Conservation (phyloP, 306 rosid genomes). For the Cucumis hystrix region DNA sequence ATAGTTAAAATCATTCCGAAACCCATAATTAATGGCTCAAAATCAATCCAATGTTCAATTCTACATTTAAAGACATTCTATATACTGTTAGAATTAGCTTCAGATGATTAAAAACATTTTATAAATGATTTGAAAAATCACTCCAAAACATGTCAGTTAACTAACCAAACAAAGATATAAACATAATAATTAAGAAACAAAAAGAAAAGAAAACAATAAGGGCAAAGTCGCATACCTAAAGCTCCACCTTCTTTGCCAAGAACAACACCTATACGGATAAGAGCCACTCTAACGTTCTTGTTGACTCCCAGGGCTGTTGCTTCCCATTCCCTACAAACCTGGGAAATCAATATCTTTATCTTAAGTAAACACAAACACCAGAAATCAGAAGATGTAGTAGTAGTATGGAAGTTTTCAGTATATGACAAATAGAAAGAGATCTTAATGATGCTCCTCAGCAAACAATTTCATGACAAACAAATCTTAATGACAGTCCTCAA, state of each 20-base stretch:
- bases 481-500: too few relatives aligned
- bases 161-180: too few relatives aligned
- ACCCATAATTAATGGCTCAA: too few relatives aligned
- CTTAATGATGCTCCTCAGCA: neutral
- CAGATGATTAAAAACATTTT: too few relatives aligned
- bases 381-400: neutral
- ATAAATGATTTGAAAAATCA: too few relatives aligned
- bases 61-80: too few relatives aligned
- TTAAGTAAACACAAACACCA: neutral
- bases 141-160: neutral
- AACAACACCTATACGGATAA: conserved; percentile 90
- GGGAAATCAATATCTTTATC: conserved; percentile 8
- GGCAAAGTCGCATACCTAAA: conserved; percentile 37
- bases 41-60: too few relatives aligned
- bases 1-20: too few relatives aligned
- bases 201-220: neutral
- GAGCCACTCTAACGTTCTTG: conserved; percentile 66
- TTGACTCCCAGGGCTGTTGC: conserved; percentile 56
- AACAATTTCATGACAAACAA: neutral
- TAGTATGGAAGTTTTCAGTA: neutral
- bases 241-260: conserved; percentile 99
- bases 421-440: neutral
- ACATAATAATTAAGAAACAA: too few relatives aligned
- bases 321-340: conserved; percentile 99
- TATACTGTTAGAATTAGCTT: too few relatives aligned